Evolutionary conservation across 805 yeast species (phyloP).

Genomic region (Cyberlindnera samutprakarnensis): DNA sequence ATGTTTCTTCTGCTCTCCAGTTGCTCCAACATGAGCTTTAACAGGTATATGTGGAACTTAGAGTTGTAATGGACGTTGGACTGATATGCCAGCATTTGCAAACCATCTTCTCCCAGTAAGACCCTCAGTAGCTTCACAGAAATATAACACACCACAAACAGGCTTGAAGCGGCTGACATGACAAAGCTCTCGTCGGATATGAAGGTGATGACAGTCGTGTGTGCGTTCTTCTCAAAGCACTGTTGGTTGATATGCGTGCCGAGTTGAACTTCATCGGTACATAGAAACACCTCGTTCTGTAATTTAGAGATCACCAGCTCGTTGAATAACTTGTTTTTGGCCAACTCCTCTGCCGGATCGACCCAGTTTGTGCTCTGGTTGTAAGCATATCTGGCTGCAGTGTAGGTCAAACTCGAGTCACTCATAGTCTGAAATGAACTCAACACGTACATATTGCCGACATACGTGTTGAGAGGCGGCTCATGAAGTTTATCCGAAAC

Average conservation of each 20-base stretch:
- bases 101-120: slow-evolving; percentile 12
- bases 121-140: slow-evolving; percentile 16
- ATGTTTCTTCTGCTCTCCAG: too few species aligned
- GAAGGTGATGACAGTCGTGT: slow-evolving; percentile 16
- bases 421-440: slow-evolving; percentile 13
- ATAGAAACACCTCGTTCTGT: slow-evolving; percentile 16
- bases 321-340: slow-evolving; percentile 16
- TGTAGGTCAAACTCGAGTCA: slow-evolving; percentile 16
- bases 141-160: slow-evolving; percentile 17
- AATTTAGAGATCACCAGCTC: slow-evolving; percentile 17
- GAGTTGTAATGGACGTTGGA: slow-evolving; percentile 17
- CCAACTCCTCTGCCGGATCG: slow-evolving; percentile 18
- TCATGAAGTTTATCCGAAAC: slow-evolving; percentile 19
- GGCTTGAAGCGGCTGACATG: slow-evolving; percentile 13
- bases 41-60: slow-evolving; percentile 16
- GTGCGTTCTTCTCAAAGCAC: slow-evolving; percentile 17
- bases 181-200: slow-evolving; percentile 15
- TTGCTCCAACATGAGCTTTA: slow-evolving; percentile 11
- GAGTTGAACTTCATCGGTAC: slow-evolving; percentile 15
- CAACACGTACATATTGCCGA: slow-evolving; percentile 19
- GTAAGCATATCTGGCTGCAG: slow-evolving; percentile 14
- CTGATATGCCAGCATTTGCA: slow-evolving; percentile 17
- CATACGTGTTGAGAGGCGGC: slow-evolving; percentile 18
- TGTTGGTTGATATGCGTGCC: slow-evolving; percentile 16
- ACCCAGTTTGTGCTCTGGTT: slow-evolving; percentile 19